Evolutionary conservation across 805 yeast genomes (phyloP), one percentile per base, ranked within the genome.

Genomic region (Ogataea philodendri): DNA sequence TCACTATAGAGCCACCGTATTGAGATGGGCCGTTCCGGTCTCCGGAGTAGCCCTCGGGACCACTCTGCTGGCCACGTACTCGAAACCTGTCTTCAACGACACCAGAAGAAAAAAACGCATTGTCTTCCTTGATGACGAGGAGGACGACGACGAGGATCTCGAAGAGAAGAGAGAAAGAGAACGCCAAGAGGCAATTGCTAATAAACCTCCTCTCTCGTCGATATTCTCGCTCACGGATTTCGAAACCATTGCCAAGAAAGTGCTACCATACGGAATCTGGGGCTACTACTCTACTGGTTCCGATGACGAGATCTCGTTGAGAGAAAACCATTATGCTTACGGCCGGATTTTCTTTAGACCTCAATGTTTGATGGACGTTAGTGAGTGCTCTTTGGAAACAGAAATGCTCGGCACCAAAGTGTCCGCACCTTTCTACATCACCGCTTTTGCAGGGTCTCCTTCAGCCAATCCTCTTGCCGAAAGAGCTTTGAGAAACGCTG

Each of bases 391-490:
- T 45, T 51, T 75, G 20, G 57, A 77, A 3, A 78, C 93, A 4
- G 70, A 74, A 9, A 75, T 90, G 73, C 65, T 89, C 22, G 96
- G 96, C 5, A 51, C 71, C 15, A 63, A 66, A 28, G 65, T 75
- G 4, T 67, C 72, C 14, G 83, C 78, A 4, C 97, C 97, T 9
- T 85, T 90, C 55, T 89, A 88, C 53, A 76, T 83, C 37, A 74
- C 93, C 11, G 96, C 97, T 0, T 85, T 96, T 18, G 96, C 97
- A 0, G 72, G 88, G 29, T 90, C 94, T 24, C 80, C 77, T 49
- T 69, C 88, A 51, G 96, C 96, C 4, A 88, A 89, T 54, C 83
- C 84, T 2, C 94, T 84, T 26, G 97, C 96, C 22, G 97, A 90
- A 59, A 72, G 70, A 39, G 84, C 78, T 14, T 67, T 90, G 36